phyloP scores from a whole-genome alignment of 2,329 filamentous ascomycete genomes.

The Diaporthe sp. region DNA sequence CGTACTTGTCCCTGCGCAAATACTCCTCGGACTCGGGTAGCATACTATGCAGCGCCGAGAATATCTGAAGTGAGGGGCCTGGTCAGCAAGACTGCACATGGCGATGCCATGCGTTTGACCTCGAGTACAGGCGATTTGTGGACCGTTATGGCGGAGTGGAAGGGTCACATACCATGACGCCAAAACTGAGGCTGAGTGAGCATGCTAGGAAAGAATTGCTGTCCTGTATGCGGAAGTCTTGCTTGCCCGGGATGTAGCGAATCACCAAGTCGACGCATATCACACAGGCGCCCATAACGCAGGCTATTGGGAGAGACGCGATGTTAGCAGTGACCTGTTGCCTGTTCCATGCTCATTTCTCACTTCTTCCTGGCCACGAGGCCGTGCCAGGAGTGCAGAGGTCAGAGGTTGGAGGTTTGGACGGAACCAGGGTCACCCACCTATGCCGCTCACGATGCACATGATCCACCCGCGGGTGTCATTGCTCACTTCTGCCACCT shows the following conservation, averaged over 20 bases:
- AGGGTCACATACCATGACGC: conserved; percentile 82
- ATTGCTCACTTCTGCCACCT: conserved; percentile 69
- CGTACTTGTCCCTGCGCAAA: conserved; percentile 76
- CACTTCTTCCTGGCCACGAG: conserved; percentile 4
- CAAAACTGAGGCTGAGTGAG: conserved; percentile 92
- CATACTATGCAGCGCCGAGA: conserved; percentile 94
- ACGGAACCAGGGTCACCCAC: conserved; percentile 57
- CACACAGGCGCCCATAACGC: conserved; percentile 82
- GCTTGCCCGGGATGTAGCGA: conserved; percentile 78
- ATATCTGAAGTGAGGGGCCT: conserved; percentile 70
- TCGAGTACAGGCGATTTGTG: conserved; percentile 26
- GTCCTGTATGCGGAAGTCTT: conserved; percentile 87
- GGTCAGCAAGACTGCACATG: conserved; percentile 9
- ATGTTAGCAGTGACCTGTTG: conserved; percentile 6
- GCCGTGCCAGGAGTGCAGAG: conserved; percentile 3
- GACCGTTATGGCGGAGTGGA: background rate
- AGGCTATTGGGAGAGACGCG: conserved; percentile 58
- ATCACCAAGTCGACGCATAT: conserved; percentile 89
- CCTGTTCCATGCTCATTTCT: background rate
- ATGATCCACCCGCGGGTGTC: conserved; percentile 96
- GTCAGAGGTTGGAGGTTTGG: background rate
- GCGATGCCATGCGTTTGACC: background rate
- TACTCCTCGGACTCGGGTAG: conserved; percentile 88
- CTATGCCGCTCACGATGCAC: conserved; percentile 83
- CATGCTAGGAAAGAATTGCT: conserved; percentile 89